phyloP scores from a whole-genome alignment of 129 eudicot species.

The Tagetes erecta region DNA sequence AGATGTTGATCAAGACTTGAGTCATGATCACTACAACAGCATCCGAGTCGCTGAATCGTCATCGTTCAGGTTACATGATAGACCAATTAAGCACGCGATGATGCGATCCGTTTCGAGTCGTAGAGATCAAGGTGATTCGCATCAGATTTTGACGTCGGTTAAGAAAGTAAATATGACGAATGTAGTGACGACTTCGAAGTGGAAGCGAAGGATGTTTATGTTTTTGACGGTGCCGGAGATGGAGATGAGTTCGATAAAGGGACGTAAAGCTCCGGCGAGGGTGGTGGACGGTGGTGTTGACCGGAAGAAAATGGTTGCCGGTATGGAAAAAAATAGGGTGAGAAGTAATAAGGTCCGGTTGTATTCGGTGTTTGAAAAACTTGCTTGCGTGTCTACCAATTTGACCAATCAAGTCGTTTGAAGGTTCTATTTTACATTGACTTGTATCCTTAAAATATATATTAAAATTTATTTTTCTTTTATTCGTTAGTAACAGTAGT shows the following conservation, averaged over 20 bases:
- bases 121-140: background rate
- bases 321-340: no score
- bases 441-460: background rate
- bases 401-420: background rate
- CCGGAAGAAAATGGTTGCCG: constrained; percentile 19
- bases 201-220: constrained; percentile 62
- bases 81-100: background rate
- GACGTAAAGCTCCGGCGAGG: constrained; percentile 33
- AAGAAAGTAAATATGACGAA: constrained; percentile 49
- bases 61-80: constrained; percentile 26
- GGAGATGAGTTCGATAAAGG: constrained; percentile 60
- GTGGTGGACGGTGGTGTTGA: constrained; percentile 23
- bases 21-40: background rate
- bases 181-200: constrained; percentile 40
- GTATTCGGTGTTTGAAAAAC: constrained; percentile 45
- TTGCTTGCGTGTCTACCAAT: constrained; percentile 48
- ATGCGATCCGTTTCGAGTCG: constrained; percentile 36
- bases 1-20: background rate
- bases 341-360: constrained; percentile 27
- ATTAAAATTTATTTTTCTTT: background rate
- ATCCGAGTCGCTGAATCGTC: constrained; percentile 25
- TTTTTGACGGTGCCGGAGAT: constrained; percentile 71
- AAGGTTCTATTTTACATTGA: constrained; percentile 11
- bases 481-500: no score
- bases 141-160: constrained; percentile 19